phyloP scores from a whole-genome alignment of 805 yeast species.

The Lipomyces lipofer region DNA sequence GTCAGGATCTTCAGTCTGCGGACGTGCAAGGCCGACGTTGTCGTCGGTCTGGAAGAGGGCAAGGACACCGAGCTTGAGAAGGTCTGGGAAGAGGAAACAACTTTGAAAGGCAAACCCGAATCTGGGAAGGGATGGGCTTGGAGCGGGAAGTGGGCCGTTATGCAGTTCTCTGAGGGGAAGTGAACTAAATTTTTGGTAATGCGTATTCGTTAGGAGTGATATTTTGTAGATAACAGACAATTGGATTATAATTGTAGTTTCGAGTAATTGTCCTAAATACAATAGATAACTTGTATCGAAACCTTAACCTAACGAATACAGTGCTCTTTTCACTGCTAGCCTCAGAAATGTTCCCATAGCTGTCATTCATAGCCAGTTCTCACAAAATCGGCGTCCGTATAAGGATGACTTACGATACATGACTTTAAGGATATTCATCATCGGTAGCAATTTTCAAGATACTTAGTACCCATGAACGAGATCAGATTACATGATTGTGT shows the following conservation, averaged over 20 bases:
- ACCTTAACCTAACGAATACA: too few relatives aligned
- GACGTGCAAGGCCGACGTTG: constrained; percentile 95
- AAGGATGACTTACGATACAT: constrained; percentile 28
- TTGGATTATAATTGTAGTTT: too few relatives aligned
- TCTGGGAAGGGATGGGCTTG: constrained; percentile 60
- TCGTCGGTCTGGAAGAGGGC: constrained; percentile 78
- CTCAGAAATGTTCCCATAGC: constrained; percentile 17
- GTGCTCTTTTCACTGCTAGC: too few relatives aligned
- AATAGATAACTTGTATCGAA: too few relatives aligned
- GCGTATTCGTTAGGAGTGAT: too few relatives aligned
- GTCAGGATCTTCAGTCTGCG: constrained; percentile 74
- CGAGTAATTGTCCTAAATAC: too few relatives aligned
- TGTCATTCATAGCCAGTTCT: constrained; percentile 13
- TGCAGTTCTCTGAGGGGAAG: constrained; percentile 53
- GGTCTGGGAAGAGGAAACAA: constrained; percentile 60
- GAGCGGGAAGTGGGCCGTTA: constrained; percentile 93
- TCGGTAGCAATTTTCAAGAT: not conserved
- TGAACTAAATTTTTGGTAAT: too few relatives aligned
- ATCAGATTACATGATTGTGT: not conserved
- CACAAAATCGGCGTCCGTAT: constrained; percentile 13
- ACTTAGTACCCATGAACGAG: not conserved
- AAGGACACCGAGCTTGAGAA: constrained; percentile 64
- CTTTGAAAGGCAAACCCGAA: constrained; percentile 46
- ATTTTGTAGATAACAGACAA: too few relatives aligned
- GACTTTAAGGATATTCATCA: constrained; percentile 18